Evolutionary conservation across 345 rosid species (phyloP).

Genomic region (Eucalyptus cloeziana): DNA sequence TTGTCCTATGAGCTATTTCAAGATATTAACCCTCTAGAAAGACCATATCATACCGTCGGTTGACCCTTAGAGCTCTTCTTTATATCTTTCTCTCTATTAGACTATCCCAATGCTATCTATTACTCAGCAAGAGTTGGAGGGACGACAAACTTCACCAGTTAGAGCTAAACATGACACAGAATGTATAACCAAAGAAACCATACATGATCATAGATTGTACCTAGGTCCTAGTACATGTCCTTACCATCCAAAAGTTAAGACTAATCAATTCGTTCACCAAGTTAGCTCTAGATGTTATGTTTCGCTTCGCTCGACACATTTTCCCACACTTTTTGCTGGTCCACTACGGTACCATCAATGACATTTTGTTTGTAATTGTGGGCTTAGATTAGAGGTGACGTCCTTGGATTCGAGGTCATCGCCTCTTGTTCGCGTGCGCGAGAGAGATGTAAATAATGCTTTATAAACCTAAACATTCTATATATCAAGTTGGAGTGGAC

Average conservation of each 20-base stretch:
- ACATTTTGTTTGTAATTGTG: background rate
- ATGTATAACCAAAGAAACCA: background rate
- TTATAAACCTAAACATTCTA: background rate
- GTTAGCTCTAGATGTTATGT: background rate
- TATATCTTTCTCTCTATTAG: background rate
- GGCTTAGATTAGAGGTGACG: background rate
- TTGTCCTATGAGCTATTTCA: background rate
- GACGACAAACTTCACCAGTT: background rate
- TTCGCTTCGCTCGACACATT: background rate
- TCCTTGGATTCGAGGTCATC: background rate
- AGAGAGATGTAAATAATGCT: background rate
- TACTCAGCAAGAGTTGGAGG: background rate
- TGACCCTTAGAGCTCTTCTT: background rate
- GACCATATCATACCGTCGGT: accelerated
- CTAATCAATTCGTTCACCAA: background rate
- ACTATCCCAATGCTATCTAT: background rate
- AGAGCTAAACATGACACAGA: background rate
- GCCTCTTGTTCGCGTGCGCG: background rate
- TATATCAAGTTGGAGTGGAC: background rate
- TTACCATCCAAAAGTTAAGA: background rate
- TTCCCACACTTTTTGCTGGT: background rate
- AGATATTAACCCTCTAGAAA: background rate
- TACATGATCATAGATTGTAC: background rate
- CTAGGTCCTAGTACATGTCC: background rate
- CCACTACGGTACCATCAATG: background rate